Base-by-base conservation (phyloP, 2,329 filamentous ascomycete genomes). In the Botryotinia globosa region DNA sequence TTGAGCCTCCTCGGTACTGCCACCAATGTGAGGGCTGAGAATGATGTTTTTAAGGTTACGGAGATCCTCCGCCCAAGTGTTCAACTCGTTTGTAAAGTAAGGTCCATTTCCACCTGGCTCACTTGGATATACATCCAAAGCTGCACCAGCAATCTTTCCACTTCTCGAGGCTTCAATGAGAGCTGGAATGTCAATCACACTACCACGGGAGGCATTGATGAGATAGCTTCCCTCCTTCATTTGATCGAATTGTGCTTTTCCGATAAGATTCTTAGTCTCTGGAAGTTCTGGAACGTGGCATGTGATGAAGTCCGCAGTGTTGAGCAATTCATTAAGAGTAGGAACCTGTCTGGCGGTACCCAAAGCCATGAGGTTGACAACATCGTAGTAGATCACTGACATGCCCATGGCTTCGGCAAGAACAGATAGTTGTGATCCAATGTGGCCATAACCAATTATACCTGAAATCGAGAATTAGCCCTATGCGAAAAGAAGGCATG, bases 321-420 rank as follows among this genome's bases (percentile, higher is more conserved):
- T 85, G 62, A 99, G 88, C 56, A 99, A 89, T 32, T 87, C 89
- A 45, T 95, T 88, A 34, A 99, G 85, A 0, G 89, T 92, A 8
- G 91, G 85, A 56, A 98, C 92, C 82, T 98, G 96, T 77, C 87
- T 90, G 45, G 95, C 90, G 18, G 92, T 97, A 72, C 96, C 96
- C 81, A 99, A 85, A 62, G 92, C 92, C 96, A 99, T 99, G 77
- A 98, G 87, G 77, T 94, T 97, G 75, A 97, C 84, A 10, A 97
- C 90, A 82, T 99, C 96, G 83, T 97, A 98, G 86, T 98, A 99
- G 79, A 98, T 94, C 79, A 99, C 96, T 25, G 88, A 90, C 95
- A 99, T 98, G 67, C 96, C 96, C 94, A 99, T 97, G 37, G 95
- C 90, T 83, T 99, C 96, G 42, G 96, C 94, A 75, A 99, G 86